Evolutionary conservation across 2,329 filamentous ascomycete species (phyloP).

Genomic region (Alternaria solani): DNA sequence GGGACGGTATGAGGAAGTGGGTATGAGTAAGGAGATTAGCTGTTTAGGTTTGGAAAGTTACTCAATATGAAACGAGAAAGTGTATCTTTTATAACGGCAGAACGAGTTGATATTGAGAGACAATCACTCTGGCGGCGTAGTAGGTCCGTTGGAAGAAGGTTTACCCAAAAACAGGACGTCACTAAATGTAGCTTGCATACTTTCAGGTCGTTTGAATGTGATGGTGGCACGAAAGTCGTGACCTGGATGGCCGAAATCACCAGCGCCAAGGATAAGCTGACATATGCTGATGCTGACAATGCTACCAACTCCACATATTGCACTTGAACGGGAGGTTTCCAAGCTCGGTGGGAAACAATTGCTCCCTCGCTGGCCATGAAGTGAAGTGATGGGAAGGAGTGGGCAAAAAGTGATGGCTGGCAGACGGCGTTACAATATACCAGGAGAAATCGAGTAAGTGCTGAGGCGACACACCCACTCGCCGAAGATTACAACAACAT

Average conservation of each 20-base stretch:
- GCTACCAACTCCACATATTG: not conserved
- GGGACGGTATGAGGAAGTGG: not conserved
- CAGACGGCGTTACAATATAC: not conserved
- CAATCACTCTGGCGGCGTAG: not conserved
- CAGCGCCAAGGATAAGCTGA: not conserved
- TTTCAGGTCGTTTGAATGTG: not conserved
- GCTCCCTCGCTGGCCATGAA: not conserved
- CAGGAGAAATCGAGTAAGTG: not conserved
- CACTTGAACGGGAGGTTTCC: not conserved
- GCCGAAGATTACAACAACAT: not conserved
- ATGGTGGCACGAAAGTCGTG: not conserved
- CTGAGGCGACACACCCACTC: not conserved
- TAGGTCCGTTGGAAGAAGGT: not conserved
- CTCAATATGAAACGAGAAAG: not conserved
- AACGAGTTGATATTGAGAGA: not conserved
- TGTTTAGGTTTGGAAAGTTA: not conserved
- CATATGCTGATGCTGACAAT: not conserved
- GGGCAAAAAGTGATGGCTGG: not conserved
- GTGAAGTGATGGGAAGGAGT: not conserved
- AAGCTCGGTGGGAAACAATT: not conserved
- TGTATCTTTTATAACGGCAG: not conserved
- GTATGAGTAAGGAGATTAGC: not conserved
- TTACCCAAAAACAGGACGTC: not conserved
- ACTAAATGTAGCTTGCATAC: not conserved
- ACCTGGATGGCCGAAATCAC: not conserved